These are phyloP conservation scores for Theileria sp. DNA, from an alignment of 169 alveolate species.

Conservation along the genomic window DNA sequence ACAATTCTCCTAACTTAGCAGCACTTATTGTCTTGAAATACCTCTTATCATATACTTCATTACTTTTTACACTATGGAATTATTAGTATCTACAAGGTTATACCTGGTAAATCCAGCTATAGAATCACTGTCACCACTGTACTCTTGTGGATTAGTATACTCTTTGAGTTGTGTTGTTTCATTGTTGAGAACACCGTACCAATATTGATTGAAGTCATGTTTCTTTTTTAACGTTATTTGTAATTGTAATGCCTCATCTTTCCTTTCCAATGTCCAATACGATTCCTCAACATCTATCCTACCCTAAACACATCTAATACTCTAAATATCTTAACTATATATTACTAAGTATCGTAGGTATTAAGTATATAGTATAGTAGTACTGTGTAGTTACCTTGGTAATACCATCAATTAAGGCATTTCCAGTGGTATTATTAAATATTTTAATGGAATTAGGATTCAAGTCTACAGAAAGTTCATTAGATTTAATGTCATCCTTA, in stretches of 20 bases:
- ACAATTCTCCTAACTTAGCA: slow-evolving; percentile 28
- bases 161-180: slow-evolving; percentile 33
- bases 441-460: slow-evolving; percentile 10
- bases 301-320: slow-evolving; percentile 38
- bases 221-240: slow-evolving; percentile 38
- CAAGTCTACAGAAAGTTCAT: slow-evolving; percentile 24
- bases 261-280: slow-evolving; percentile 55
- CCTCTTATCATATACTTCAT: slow-evolving; percentile 20
- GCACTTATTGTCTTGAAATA: slow-evolving; percentile 15
- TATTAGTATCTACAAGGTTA: too few relatives aligned
- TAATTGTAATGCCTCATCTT: not conserved
- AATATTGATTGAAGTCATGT: slow-evolving; percentile 3
- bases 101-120: too few relatives aligned
- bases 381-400: slow-evolving; percentile 29
- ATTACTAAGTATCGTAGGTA: too few relatives aligned
- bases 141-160: slow-evolving; percentile 6
- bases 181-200: slow-evolving; percentile 51
- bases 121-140: not conserved
- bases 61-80: slow-evolving; percentile 17
- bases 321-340: too few relatives aligned
- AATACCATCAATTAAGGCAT: slow-evolving; percentile 33
- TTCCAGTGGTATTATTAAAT: not conserved
- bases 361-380: too few relatives aligned
- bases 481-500: not conserved
- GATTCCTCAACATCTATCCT: slow-evolving; percentile 44